Evolutionary conservation across 2,329 filamentous ascomycete species (phyloP).

Genomic region (Byssothecium circinans): DNA sequence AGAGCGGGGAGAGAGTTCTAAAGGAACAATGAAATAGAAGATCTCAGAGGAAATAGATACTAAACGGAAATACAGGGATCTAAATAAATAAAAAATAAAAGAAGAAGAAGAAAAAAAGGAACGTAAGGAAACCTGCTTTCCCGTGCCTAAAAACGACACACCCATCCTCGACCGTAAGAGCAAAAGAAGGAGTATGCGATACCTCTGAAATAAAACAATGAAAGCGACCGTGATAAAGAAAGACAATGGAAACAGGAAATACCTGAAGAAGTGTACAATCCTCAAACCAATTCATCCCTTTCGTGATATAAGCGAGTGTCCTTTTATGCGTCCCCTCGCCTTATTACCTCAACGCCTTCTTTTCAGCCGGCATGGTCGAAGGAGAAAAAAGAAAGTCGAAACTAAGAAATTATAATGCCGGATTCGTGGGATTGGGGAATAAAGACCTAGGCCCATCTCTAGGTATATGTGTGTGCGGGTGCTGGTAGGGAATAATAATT

Average conservation of each 20-base stretch:
- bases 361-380: no score
- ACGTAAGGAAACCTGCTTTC: constrained; percentile 13
- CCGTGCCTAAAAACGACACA: background rate
- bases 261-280: background rate
- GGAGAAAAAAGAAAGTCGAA: no score
- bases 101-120: background rate
- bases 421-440: background rate
- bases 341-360: background rate
- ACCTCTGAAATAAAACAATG: background rate
- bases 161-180: background rate
- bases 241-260: constrained; percentile 21
- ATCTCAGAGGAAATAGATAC: constrained; percentile 6
- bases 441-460: constrained; percentile 8
- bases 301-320: constrained; percentile 5
- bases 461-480: constrained; percentile 10
- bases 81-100: background rate
- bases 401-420: no score
- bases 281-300: background rate
- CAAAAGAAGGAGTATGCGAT: background rate
- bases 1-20: background rate
- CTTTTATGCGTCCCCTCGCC: background rate
- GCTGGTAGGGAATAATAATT: background rate
- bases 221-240: constrained; percentile 3
- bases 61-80: constrained; percentile 5
- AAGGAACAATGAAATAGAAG: constrained; percentile 4